Evolutionary conservation across 2,329 filamentous ascomycete genomes (phyloP).

Genomic region (Knoxdaviesia capensis): DNA sequence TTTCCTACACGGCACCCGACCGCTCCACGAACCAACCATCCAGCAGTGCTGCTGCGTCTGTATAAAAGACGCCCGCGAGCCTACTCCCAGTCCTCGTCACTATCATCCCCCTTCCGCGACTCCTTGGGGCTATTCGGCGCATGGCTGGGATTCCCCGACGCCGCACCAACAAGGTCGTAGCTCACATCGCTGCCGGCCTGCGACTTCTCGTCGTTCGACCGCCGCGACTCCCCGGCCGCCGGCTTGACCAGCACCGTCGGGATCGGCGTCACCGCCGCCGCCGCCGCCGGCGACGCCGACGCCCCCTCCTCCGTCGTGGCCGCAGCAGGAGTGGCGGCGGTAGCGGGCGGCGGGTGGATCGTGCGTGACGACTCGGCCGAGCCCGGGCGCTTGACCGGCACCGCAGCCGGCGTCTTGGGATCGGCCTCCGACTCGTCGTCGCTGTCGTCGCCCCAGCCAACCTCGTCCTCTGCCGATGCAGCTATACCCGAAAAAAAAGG

Average conservation of each 20-base stretch:
- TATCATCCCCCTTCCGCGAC: constrained; percentile 34
- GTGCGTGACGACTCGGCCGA: constrained; percentile 40
- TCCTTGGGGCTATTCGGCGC: constrained; percentile 45
- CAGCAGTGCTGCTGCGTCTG: no score
- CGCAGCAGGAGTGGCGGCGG: constrained; percentile 6
- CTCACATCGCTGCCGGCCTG: constrained; percentile 86
- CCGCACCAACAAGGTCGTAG: constrained; percentile 76
- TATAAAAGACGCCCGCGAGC: neutral
- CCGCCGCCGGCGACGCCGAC: constrained; percentile 1
- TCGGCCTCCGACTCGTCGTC: neutral
- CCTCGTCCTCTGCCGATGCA: constrained; percentile 51
- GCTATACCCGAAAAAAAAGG: constrained; percentile 18
- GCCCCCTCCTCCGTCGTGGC: no score
- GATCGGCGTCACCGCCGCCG: constrained; percentile 17
- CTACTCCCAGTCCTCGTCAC: constrained; percentile 59
- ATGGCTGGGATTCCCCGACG: constrained; percentile 58
- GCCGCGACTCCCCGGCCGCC: constrained; percentile 37
- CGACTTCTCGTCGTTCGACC: constrained; percentile 74
- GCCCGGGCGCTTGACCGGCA: constrained; percentile 17
- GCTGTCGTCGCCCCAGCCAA: constrained; percentile 43
- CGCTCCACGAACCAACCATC: no score
- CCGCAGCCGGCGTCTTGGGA: constrained; percentile 9
- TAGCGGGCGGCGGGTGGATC: constrained; percentile 27
- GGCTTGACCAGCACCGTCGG: constrained; percentile 24
- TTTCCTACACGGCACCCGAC: no score